Evolutionary conservation across 2,329 filamentous ascomycete genomes (phyloP).

Genomic region (Madurella fahalii): DNA sequence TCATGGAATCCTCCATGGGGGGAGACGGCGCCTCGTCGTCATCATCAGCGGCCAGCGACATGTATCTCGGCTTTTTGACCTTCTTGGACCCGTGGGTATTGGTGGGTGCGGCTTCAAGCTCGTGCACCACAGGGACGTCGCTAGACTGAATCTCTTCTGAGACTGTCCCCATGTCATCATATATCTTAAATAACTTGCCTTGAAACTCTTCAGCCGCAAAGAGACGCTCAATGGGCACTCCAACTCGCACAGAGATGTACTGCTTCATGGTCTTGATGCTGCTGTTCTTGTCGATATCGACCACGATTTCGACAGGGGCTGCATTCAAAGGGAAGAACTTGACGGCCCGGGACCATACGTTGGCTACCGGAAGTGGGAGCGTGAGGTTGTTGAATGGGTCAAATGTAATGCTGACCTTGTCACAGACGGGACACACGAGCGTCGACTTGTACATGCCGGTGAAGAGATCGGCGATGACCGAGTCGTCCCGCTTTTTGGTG

Average conservation of each 20-base stretch:
- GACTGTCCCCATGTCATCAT: conserved; percentile 64
- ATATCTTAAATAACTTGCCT: conserved; percentile 80
- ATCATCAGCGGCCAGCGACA: conserved; percentile 49
- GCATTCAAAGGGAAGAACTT: conserved; percentile 75
- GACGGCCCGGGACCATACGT: conserved; percentile 70
- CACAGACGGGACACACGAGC: conserved; percentile 82
- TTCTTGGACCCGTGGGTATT: conserved; percentile 59
- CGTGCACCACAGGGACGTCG: conserved; percentile 65
- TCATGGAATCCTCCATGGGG: conserved; percentile 50
- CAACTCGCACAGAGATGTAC: conserved; percentile 63
- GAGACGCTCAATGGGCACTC: conserved; percentile 61
- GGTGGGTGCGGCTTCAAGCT: conserved; percentile 73
- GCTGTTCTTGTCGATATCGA: conserved; percentile 76
- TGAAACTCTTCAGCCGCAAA: conserved; percentile 80
- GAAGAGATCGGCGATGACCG: conserved; percentile 91
- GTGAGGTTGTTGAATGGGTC: conserved; percentile 96
- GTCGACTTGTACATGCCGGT: conserved; percentile 99
- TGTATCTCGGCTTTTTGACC: conserved; percentile 31
- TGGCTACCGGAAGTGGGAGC: conserved; percentile 82
- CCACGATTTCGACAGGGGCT: conserved; percentile 63
- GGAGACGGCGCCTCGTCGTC: conserved; percentile 48
- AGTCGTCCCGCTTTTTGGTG: conserved; percentile 88
- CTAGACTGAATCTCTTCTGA: conserved; percentile 68
- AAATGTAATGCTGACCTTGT: conserved; percentile 97
- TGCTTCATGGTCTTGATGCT: conserved; percentile 66